Evolutionary conservation across 192 early-diverging fungal genomes (phyloP), one percentile per base, ranked within the genome.

Genomic region (Borealophlyctis nickersoniae): DNA sequence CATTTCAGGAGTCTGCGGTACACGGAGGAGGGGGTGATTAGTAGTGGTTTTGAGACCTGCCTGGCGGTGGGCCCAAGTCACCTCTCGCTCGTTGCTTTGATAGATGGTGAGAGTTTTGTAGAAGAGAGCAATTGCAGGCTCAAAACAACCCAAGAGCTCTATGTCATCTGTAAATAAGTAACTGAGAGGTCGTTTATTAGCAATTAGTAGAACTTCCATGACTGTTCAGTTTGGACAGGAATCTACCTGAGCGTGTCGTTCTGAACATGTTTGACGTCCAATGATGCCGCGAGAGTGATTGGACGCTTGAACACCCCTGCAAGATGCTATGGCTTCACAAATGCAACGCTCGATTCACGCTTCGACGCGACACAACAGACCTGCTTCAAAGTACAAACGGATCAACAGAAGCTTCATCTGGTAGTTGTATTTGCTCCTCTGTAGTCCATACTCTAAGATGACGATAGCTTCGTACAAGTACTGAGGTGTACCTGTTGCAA

Each of bases 231-330:
- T n/a, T n/a, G n/a, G n/a, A 2, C 36, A 32, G 2, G 13, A 28
- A 5, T 24, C n/a, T 80, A 86, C 60, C 86, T 87, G 55, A 95
- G 72, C 0, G 95, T 93, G 67, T 98, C 95, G 58, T 84, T 77
- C 75, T 95, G 91, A n/a, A 96, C 81, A 68, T 94, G 85, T 69
- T 98, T 98, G 70, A 95, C 86, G 56, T 88, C 87, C 79, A 98
- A 81, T 0, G 85, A 79, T 53, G 78, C 77, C 74, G 80, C 86
- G 54, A 91, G 77, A 14, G 75, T 74, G 29, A 77, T 69, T 4
- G 89, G 75, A 19, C 86, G 86, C 28, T 75, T 68, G 66, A 75
- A 85, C 30, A 78, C 84, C 14, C 87, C 88, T 84, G 52, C 11
- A n/a, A 29, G 19, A 31, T 31, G 29, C 1, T 0, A 36, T n/a